A percentile compares a stretch with the other conserved stretches of the same genome.
These are phyloP conservation scores for Sphaerulina musiva DNA, from an alignment of 2,329 filamentous ascomycete genomes.

Conservation along the genomic window DNA sequence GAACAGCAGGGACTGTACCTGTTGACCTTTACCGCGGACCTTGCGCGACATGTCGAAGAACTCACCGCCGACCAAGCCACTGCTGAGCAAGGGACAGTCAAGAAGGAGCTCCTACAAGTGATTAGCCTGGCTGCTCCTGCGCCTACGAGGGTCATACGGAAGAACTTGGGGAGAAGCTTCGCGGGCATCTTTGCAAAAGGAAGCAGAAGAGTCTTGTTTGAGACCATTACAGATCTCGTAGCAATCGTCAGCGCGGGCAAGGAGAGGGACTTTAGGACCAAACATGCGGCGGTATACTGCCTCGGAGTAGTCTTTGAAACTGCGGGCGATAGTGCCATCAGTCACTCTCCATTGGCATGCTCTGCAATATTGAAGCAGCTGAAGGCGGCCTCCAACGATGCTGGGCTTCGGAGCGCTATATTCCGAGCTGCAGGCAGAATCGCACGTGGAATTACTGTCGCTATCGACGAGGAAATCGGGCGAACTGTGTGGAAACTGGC, in stretches of 20 bases:
- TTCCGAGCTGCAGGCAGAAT: conserved; percentile 72
- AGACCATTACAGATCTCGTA: conserved; percentile 85
- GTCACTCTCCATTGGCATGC: conserved; percentile 68
- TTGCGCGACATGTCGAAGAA: conserved; percentile 70
- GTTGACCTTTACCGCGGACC: conserved; percentile 75
- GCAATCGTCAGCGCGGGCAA: conserved; percentile 67
- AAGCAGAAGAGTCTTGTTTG: conserved; percentile 85
- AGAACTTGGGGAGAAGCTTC: conserved; percentile 79
- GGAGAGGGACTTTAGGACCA: conserved; percentile 70
- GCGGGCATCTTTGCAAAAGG: conserved; percentile 76
- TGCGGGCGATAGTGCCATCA: conserved; percentile 90
- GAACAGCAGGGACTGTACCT: conserved; percentile 96
- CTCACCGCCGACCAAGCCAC: conserved; percentile 75
- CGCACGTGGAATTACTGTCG: conserved; percentile 63
- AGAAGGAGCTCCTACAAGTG: conserved; percentile 90
- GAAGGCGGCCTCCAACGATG: conserved; percentile 71
- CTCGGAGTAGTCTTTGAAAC: conserved; percentile 82
- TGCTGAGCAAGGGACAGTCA: conserved; percentile 82
- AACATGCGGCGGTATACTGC: conserved; percentile 81
- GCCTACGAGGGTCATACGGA: conserved; percentile 81
- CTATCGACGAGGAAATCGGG: conserved; percentile 76
- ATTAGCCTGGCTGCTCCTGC: conserved; percentile 73
- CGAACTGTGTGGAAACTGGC: conserved; percentile 91
- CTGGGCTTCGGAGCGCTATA: conserved; percentile 71
- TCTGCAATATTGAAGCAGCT: conserved; percentile 68